A percentile compares a stretch with the other conserved stretches of the same genome.
Conservation (phyloP, 2,329 filamentous ascomycete genomes). For the Xylaria arbuscula region DNA sequence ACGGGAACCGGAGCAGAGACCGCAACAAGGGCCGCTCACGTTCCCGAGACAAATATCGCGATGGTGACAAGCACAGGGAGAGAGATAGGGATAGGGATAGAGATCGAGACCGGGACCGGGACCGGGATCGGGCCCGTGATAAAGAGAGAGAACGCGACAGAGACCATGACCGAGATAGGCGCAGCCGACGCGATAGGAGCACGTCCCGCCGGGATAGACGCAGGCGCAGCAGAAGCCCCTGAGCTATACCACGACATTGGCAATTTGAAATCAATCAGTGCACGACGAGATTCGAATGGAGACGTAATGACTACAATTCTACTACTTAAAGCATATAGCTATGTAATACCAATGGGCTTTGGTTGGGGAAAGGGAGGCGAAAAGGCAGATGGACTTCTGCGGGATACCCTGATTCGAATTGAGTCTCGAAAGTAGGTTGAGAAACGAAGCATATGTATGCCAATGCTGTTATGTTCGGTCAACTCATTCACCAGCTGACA, state of each 20-base stretch:
- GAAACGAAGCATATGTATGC: constrained; percentile 2
- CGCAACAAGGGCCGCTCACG: constrained; percentile 48
- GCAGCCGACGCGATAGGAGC: constrained; percentile 40
- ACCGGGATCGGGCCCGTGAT: constrained; percentile 48
- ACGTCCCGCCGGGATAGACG: constrained; percentile 35
- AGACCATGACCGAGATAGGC: constrained; percentile 34
- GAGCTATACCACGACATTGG: neutral
- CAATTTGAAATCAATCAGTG: neutral
- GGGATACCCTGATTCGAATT: neutral
- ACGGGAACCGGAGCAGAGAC: constrained; percentile 47
- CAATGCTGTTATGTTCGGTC: too few relatives aligned
- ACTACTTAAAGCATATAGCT: constrained; percentile 14
- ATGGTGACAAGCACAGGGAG: constrained; percentile 46
- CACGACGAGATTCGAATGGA: neutral
- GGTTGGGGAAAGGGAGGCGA: neutral
- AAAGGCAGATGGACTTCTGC: neutral
- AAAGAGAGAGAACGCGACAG: constrained; percentile 55
- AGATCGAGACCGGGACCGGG: constrained; percentile 51
- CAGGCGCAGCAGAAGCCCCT: constrained; percentile 37
- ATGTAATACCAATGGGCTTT: neutral
- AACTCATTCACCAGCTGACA: neutral
- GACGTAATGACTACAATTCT: constrained; percentile 9
- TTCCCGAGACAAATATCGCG: constrained; percentile 52
- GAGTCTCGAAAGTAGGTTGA: neutral
- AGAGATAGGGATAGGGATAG: constrained; percentile 59